Conservation (phyloP, 1,284 basidiomycete species). For the Ustilago xerochloae region DNA sequence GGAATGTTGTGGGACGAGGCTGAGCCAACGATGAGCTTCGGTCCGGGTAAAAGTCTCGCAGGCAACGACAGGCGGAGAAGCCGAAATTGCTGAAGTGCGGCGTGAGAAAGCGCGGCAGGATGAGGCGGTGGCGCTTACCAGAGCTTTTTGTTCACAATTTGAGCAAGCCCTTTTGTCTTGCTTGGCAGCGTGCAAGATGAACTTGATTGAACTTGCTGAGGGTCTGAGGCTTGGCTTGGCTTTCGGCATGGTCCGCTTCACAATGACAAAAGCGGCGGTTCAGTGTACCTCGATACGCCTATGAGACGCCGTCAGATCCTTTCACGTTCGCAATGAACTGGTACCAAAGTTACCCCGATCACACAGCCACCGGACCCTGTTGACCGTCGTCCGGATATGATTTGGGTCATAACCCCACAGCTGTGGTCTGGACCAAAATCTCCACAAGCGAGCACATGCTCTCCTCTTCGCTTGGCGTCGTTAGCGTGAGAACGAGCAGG, state of each 20-base stretch:
- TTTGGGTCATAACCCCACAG: neutral
- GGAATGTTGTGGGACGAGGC: no score
- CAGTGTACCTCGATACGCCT: neutral
- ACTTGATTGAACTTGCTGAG: no score
- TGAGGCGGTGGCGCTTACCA: constrained; percentile 1
- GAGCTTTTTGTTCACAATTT: neutral
- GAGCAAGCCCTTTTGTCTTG: neutral
- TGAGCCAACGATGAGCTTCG: no score
- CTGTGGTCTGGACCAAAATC: no score
- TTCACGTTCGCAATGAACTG: neutral
- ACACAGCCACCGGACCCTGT: no score
- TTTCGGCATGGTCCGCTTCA: neutral
- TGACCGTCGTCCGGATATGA: neutral
- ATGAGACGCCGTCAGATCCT: neutral
- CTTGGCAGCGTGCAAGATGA: neutral
- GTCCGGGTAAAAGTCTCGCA: neutral
- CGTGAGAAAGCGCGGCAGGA: constrained; percentile 1
- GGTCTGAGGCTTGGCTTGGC: no score
- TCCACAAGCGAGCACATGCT: no score
- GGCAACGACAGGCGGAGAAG: neutral
- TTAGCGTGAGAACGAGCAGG: no score
- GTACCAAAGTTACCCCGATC: neutral
- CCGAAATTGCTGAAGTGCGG: neutral
- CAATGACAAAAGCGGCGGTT: neutral
- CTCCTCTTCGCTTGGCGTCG: no score